phyloP scores from a whole-genome alignment of 2,329 filamentous ascomycete genomes.

The Hypomyces rosellus region DNA sequence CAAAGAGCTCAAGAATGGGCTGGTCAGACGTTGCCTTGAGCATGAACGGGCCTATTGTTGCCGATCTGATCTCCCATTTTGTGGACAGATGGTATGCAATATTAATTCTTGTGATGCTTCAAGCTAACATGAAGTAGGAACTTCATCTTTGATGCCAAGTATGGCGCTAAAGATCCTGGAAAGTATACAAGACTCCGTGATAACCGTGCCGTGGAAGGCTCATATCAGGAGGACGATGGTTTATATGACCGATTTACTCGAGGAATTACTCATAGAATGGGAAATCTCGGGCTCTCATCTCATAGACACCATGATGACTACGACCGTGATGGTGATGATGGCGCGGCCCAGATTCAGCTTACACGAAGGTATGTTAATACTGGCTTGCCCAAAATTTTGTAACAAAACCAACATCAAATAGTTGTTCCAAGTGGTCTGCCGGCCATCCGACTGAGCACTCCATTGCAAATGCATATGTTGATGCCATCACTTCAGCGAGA shows the following conservation, averaged over 20 bases:
- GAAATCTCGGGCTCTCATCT: constrained; percentile 2
- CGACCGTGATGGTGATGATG: constrained; percentile 16
- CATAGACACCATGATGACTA: constrained; percentile 12
- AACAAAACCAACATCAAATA: constrained; percentile 16
- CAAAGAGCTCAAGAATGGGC: constrained; percentile 77
- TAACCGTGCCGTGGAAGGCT: constrained; percentile 25
- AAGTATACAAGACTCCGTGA: constrained; percentile 41
- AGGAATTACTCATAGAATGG: constrained; percentile 4
- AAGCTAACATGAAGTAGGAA: constrained; percentile 44
- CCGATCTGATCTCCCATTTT: constrained; percentile 73
- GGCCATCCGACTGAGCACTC: constrained; percentile 60
- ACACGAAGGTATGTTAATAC: constrained; percentile 37
- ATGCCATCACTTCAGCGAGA: constrained; percentile 60
- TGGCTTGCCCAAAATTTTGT: not conserved
- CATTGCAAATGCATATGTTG: constrained; percentile 77
- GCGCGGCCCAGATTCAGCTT: constrained; percentile 41
- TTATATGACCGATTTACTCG: constrained; percentile 3
- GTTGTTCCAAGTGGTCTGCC: constrained; percentile 45
- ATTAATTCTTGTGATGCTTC: not conserved
- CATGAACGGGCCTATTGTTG: constrained; percentile 65
- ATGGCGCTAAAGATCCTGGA: constrained; percentile 45
- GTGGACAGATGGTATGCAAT: constrained; percentile 65
- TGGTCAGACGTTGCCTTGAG: constrained; percentile 85
- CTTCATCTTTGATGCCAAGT: constrained; percentile 81
- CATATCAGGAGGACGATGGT: constrained; percentile 3